Conservation (phyloP, 805 yeast species). For the Saccharomycopsis oosterbeekiorum region DNA sequence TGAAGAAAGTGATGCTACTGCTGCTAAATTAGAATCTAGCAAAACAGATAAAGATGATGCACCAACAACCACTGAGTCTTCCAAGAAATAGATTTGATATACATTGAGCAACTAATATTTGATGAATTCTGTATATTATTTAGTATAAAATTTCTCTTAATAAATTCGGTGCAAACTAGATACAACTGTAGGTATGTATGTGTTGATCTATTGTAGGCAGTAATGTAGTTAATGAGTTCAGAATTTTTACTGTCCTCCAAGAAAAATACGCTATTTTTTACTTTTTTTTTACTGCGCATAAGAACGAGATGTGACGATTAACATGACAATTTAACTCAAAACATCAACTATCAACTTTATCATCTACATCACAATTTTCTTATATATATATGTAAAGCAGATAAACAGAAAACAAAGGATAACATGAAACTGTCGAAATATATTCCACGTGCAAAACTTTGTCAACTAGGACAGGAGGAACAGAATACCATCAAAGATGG, state of each 20-base stretch:
- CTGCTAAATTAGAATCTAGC: background rate
- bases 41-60: background rate
- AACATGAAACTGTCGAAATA: constrained; percentile 25
- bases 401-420: background rate
- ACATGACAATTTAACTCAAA: no score
- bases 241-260: no score
- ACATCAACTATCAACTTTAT: no score
- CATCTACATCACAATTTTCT: no score
- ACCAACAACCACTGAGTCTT: background rate
- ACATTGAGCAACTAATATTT: background rate
- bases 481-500: constrained; percentile 23
- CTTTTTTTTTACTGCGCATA: no score
- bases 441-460: constrained; percentile 45
- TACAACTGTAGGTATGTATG: no score
- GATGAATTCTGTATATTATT: background rate
- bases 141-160: no score
- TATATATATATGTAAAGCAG: background rate
- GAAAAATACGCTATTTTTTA: no score
- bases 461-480: constrained; percentile 28
- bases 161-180: no score
- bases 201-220: no score
- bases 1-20: constrained; percentile 20
- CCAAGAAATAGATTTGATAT: background rate
- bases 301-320: no score
- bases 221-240: no score